These are phyloP conservation scores for Sclerotinia minor DNA, from an alignment of 2,329 filamentous ascomycete genomes.

Conservation along the genomic window DNA sequence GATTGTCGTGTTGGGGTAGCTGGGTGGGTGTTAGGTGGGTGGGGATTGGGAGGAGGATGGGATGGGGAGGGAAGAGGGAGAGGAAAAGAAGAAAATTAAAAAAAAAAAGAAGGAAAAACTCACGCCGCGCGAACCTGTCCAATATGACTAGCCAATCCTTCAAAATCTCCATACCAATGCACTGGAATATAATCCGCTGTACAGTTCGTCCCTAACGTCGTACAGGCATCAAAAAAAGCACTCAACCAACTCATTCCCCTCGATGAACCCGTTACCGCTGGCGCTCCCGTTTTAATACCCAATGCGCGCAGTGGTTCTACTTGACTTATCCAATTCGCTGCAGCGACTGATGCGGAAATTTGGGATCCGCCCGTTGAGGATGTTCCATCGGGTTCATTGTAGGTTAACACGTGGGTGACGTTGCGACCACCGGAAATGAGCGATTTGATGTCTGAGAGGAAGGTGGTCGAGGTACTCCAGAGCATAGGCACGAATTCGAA, in stretches of 20 bases:
- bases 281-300: conserved; percentile 68
- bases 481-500: conserved; percentile 82
- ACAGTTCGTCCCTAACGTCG: conserved; percentile 53
- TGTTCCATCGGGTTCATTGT: conserved; percentile 75
- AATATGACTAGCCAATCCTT: conserved; percentile 43
- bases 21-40: conserved; percentile 35
- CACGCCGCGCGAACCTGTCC: conserved; percentile 40
- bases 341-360: conserved; percentile 60
- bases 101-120: conserved; percentile 6
- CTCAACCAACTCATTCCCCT: conserved; percentile 65
- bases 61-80: not conserved
- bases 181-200: conserved; percentile 64
- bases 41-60: not conserved
- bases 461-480: conserved; percentile 66
- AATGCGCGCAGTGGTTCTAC: conserved; percentile 66
- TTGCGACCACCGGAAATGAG: conserved; percentile 57
- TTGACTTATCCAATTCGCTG: conserved; percentile 67
- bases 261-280: conserved; percentile 64
- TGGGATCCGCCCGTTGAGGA: conserved; percentile 54
- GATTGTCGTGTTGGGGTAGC: conserved; percentile 61
- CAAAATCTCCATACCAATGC: conserved; percentile 65
- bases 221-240: conserved; percentile 65
- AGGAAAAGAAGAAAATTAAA: too few relatives aligned
- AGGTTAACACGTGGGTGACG: conserved; percentile 68
- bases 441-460: conserved; percentile 58